phyloP scores from a whole-genome alignment of 1,139 yeast species.

The Zygotorulaspora mrakii region DNA sequence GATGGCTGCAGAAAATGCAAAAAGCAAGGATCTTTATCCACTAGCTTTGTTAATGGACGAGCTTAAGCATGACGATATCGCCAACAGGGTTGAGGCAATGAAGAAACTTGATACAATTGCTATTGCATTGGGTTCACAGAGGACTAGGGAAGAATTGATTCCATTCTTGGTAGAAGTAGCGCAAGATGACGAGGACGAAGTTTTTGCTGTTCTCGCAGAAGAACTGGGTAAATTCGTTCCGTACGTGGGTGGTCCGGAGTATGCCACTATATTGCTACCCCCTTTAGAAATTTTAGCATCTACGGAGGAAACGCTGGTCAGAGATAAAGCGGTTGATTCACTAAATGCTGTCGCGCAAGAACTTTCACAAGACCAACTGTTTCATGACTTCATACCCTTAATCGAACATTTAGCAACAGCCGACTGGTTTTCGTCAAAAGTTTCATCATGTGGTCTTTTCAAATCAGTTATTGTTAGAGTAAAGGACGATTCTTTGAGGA shows the following conservation, averaged over 20 bases:
- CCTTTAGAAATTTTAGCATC: constrained; percentile 87
- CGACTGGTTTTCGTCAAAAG: constrained; percentile 92
- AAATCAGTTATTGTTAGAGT: constrained; percentile 66
- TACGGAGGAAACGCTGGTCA: constrained; percentile 95
- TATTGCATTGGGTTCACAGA: constrained; percentile 88
- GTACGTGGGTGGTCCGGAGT: constrained; percentile 77
- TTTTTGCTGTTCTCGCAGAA: constrained; percentile 87
- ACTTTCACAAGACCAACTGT: constrained; percentile 64
- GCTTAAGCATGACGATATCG: constrained; percentile 89
- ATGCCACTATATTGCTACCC: constrained; percentile 73
- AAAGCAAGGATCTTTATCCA: constrained; percentile 69
- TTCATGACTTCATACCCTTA: constrained; percentile 65
- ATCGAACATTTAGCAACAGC: constrained; percentile 77
- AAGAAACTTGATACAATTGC: constrained; percentile 92
- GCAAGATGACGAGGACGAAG: constrained; percentile 98
- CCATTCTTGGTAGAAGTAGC: constrained; percentile 90
- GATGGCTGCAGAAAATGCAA: constrained; percentile 13
- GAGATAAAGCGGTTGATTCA: constrained; percentile 91
- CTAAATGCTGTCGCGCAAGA: constrained; percentile 66
- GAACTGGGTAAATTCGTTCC: constrained; percentile 87
- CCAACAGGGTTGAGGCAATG: constrained; percentile 93
- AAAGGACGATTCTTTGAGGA: constrained; percentile 47
- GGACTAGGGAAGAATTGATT: constrained; percentile 82
- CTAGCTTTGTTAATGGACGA: constrained; percentile 96
- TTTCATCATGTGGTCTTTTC: constrained; percentile 88